Evolutionary conservation across 169 alveolate species (phyloP), one percentile per base, ranked within the genome.

Genomic region (Eimeria tenella): DNA sequence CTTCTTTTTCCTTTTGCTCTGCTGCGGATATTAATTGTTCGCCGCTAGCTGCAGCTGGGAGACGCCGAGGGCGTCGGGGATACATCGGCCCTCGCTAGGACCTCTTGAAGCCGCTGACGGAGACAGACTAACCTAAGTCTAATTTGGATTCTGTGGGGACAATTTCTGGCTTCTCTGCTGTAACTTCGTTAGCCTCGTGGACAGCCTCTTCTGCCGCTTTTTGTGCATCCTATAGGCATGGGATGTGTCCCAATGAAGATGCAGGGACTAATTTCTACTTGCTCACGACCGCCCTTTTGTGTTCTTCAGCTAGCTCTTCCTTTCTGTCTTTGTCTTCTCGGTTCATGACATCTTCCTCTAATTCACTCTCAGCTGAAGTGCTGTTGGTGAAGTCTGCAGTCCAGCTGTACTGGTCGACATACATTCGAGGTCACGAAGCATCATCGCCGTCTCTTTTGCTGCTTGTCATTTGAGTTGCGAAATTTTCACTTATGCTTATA

Each of bases 381-480:
- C 21, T 49, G 31, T 25, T 74, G 89, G 31, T 5, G 11, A 13
- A 55, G 49, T 11, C 62, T 75, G 86, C 63, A 49, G 86, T 11
- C 25, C 70, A 4, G 70, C 23, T 60, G n/a, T 4, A n/a, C 53
- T 81, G 50, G n/a, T 4, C 49, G 55, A 68, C 79, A 17, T 81
- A 81, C 89, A 52, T 53, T 81, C 89, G 31, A 81, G 9, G 71
- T 81, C 73, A 11, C 21, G 89, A 55, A 49, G 13, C 73, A 81
- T 81, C 89, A 81, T 81, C 49, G 89, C 89, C 52, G 89, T 56
- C 89, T 81, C 89, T 25, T 56, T 56, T 19, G 53, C 89, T 81
- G 89, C 53, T 21, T 21, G 68, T 58, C 10, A 3, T 68, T 68
- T 68, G 11, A 68, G 49, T 31, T 58, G 79, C 21, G 50, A 19